These are phyloP conservation scores for Carnegiea gigantea DNA, from an alignment of 179 eudicot species.

Conservation along the genomic window DNA sequence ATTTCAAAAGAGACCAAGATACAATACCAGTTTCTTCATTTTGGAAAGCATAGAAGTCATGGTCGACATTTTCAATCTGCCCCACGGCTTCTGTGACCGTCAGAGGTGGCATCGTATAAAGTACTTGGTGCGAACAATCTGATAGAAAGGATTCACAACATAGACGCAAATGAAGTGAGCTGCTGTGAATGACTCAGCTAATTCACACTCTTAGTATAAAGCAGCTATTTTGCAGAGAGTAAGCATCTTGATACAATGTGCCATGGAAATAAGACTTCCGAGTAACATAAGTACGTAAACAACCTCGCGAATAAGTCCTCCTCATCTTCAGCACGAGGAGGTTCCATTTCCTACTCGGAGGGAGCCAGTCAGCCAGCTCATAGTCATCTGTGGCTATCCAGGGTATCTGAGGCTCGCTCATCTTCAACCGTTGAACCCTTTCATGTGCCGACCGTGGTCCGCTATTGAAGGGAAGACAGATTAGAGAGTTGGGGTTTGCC, in stretches of 20 bases:
- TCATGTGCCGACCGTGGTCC: constrained; percentile 85
- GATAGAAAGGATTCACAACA: constrained; percentile 6
- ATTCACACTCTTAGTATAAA: too few relatives aligned
- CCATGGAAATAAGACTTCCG: too few relatives aligned
- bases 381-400: constrained; percentile 27
- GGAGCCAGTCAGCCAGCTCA: not conserved
- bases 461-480: constrained; percentile 45
- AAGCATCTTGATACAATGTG: too few relatives aligned
- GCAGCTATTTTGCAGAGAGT: too few relatives aligned
- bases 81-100: constrained; percentile 76
- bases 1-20: not conserved
- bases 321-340: constrained; percentile 28
- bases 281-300: too few relatives aligned
- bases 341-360: constrained; percentile 28
- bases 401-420: constrained; percentile 34
- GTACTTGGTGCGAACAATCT: constrained; percentile 86
- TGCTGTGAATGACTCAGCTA: too few relatives aligned
- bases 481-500: constrained; percentile 31
- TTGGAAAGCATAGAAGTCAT: constrained; percentile 82
- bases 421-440: constrained; percentile 56
- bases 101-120: constrained; percentile 83
- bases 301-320: constrained; percentile 59
- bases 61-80: constrained; percentile 84
- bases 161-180: not conserved
- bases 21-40: constrained; percentile 84